Percentiles rank a stretch among this genome's conserved stretches.
These are phyloP conservation scores for Penicillium alfredii DNA, from an alignment of 495 filamentous ascomycete genomes.

Conservation along the genomic window DNA sequence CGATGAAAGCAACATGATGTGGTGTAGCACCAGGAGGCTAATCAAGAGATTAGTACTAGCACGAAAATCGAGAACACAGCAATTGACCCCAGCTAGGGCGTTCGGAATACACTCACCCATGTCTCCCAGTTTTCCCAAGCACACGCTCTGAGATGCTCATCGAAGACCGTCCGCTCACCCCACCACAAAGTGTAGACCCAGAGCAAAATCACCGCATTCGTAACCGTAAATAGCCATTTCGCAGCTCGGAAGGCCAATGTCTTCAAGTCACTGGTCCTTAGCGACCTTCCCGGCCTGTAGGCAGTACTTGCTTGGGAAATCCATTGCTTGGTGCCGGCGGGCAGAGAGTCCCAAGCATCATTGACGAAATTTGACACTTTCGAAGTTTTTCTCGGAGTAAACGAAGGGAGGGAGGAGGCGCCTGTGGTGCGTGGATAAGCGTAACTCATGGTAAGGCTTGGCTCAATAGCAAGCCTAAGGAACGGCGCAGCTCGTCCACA, in stretches of 20 bases:
- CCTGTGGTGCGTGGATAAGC: conserved; percentile 28
- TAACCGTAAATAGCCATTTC: conserved; percentile 46
- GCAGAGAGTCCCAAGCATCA: conserved; percentile 16
- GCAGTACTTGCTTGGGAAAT: conserved; percentile 11
- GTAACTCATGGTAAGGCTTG: conserved; percentile 35
- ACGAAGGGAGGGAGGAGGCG: conserved; percentile 27
- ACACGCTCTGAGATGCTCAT: conserved; percentile 61
- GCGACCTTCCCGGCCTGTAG: conserved; percentile 5
- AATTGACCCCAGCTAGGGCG: too few species aligned
- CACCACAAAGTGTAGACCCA: conserved; percentile 81
- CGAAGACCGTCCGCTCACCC: conserved; percentile 79
- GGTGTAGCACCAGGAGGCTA: conserved; percentile 72
- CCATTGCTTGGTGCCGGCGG: conserved; percentile 21
- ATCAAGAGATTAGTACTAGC: conserved; percentile 7
- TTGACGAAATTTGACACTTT: conserved; percentile 5
- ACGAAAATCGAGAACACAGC: too few species aligned
- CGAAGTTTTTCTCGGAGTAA: conserved; percentile 12
- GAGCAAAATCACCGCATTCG: conserved; percentile 58
- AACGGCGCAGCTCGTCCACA: conserved; percentile 9
- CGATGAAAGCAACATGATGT: conserved; percentile 81
- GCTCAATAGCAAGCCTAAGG: conserved; percentile 5
- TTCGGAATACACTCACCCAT: conserved; percentile 65
- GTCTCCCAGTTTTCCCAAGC: conserved; percentile 82
- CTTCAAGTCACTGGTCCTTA: conserved; percentile 9
- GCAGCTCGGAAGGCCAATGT: conserved; percentile 8